A percentile compares a stretch with the other conserved stretches of the same genome.
phyloP scores from a whole-genome alignment of 2,329 filamentous ascomycete genomes.

The Exophiala sp. region DNA sequence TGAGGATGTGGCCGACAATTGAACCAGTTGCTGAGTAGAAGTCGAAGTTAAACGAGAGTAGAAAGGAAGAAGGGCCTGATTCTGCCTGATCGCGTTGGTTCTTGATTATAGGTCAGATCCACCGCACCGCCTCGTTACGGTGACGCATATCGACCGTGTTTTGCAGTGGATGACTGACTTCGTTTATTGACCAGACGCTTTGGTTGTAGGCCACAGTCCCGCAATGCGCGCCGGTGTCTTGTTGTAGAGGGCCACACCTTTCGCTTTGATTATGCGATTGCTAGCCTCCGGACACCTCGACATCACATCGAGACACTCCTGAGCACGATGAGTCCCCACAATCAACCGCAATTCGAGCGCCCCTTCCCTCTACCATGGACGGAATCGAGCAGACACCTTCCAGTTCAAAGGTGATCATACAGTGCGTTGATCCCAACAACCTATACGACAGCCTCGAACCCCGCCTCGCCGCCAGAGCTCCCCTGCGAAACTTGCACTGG shows the following conservation, averaged over 20 bases:
- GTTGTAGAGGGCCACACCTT: neutral
- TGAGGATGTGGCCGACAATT: too few relatives aligned
- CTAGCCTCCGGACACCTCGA: neutral
- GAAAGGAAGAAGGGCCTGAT: too few relatives aligned
- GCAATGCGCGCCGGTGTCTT: too few relatives aligned
- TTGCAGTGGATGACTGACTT: too few relatives aligned
- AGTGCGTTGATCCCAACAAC: slow-evolving; percentile 91
- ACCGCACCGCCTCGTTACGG: too few relatives aligned
- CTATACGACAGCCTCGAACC: slow-evolving; percentile 79
- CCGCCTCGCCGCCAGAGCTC: slow-evolving; percentile 72
- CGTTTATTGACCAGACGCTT: too few relatives aligned
- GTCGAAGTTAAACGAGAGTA: too few relatives aligned
- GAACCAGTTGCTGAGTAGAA: too few relatives aligned
- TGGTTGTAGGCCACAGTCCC: too few relatives aligned
- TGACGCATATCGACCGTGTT: too few relatives aligned
- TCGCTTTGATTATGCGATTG: slow-evolving; percentile 9
- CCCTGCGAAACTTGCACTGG: slow-evolving; percentile 91
- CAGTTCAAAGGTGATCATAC: slow-evolving; percentile 69
- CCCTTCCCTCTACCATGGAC: slow-evolving; percentile 24
- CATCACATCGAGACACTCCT: neutral
- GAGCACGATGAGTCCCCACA: slow-evolving; percentile 22
- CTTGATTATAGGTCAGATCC: too few relatives aligned
- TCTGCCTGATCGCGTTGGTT: too few relatives aligned
- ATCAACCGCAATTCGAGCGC: neutral
- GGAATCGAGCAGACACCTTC: slow-evolving; percentile 17